Evolutionary conservation across 768 basidiomycete genomes (phyloP), one percentile per base, ranked within the genome.

Genomic region (Boletus coccyginus): DNA sequence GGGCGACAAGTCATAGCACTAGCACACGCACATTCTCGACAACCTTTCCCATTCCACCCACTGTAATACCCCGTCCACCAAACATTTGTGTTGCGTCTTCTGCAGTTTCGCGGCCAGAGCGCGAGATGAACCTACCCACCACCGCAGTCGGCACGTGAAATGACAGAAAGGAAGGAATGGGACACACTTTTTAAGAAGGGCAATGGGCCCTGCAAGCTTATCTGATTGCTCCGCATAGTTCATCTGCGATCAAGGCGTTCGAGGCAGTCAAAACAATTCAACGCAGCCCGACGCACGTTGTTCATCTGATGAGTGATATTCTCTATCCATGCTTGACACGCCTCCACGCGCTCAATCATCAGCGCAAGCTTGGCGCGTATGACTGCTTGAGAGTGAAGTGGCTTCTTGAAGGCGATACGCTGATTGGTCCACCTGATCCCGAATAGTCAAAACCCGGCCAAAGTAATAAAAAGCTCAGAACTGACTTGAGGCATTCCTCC

Each of bases 281-380:
- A 46, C 32, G 13, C 36, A 52, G 32, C 2, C 19, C 42, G 24
- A 70, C 79, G 35, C 52, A 91, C 90, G 66, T 92, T 86, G 68
- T 88, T 92, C 93, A 96, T 95, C 70, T 97, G 94, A 68, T 88
- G 84, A 3, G 94, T 97, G 52, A 97, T 77, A 21, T 78, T 81
- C 77, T 98, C 95, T 12, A 94, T 81, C 93, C 93, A 97, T 47
- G 85, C 85, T 66, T 96, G 94, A 57, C 78, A 85, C n/a, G 80
- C 81, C 74, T 98, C 94, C 40, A 94, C 82, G 40, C 92, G 87
- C 54, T 90, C 86, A 46, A 98, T 94, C 92, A 98, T 97, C 46
- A 74, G 71, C 21, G 90, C 92, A 43, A 98, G 80, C 74, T 94
- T 96, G 32, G 87, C 76, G 17, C 95, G 83, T 61, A 98, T 89